phyloP scores from a whole-genome alignment of 2,329 filamentous ascomycete species.

The Drechslerella stenobrocha region DNA sequence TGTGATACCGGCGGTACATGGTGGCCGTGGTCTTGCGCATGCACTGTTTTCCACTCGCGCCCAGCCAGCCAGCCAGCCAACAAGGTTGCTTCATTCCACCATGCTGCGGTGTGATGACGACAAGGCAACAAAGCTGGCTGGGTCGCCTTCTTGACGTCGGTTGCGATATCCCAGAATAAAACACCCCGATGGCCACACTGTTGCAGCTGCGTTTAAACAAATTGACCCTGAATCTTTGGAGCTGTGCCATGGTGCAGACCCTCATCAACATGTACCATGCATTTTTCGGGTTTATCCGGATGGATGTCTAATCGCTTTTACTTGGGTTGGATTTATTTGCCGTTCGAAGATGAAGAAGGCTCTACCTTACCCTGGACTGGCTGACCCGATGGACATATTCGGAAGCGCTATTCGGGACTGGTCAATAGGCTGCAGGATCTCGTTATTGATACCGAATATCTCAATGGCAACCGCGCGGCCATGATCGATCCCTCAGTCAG shows the following conservation, averaged over 20 bases:
- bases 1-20: background rate
- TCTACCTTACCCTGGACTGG: slow-evolving; percentile 11
- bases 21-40: slow-evolving; percentile 3
- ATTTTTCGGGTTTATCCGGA: slow-evolving; percentile 29
- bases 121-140: slow-evolving; percentile 26
- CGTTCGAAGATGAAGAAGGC: slow-evolving; percentile 7
- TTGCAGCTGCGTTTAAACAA: slow-evolving; percentile 23
- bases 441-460: slow-evolving; percentile 44
- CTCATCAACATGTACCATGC: slow-evolving; percentile 3
- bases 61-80: background rate
- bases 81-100: slow-evolving; percentile 5
- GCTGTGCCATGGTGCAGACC: slow-evolving; percentile 36
- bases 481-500: slow-evolving; percentile 77
- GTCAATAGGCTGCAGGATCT: slow-evolving; percentile 43
- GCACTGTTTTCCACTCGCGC: background rate
- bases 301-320: background rate
- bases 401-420: slow-evolving; percentile 38
- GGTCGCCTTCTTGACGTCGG: slow-evolving; percentile 23
- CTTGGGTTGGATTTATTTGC: background rate
- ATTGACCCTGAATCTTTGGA: slow-evolving; percentile 16
- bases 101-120: slow-evolving; percentile 40
- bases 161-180: slow-evolving; percentile 46
- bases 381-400: slow-evolving; percentile 33
- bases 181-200: slow-evolving; percentile 11
- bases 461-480: slow-evolving; percentile 76